A percentile compares a stretch with the other conserved stretches of the same genome.
phyloP scores from a whole-genome alignment of 805 yeast species.

The Candida sonorensis region DNA sequence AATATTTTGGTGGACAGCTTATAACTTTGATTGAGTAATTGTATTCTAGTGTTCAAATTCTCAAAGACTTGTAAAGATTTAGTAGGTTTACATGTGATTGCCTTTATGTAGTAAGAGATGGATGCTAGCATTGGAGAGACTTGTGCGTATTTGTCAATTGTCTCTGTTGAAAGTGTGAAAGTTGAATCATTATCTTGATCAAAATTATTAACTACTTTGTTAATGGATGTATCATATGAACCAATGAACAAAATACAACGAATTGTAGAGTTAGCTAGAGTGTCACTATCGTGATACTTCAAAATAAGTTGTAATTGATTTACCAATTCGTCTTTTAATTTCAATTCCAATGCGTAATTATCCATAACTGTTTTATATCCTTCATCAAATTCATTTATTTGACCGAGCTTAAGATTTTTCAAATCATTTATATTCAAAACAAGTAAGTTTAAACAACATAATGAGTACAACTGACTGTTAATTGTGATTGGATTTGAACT shows the following conservation, averaged over 20 bases:
- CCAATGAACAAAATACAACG: no score
- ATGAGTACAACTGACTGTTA: conserved; percentile 18
- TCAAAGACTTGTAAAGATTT: conserved; percentile 10
- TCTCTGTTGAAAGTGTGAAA: conserved; percentile 1
- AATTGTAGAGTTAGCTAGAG: conserved; percentile 8
- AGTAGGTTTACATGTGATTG: conserved; percentile 7
- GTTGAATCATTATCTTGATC: neutral
- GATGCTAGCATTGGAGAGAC: conserved; percentile 21
- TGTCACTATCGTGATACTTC: conserved; percentile 2
- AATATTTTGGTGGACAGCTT: conserved; percentile 6
- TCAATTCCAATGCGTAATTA: conserved; percentile 11
- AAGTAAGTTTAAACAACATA: conserved; percentile 19
- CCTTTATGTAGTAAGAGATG: conserved; percentile 18
- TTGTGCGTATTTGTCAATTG: conserved; percentile 6
- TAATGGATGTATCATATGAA: neutral
- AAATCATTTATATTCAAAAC: conserved; percentile 16
- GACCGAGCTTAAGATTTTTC: conserved; percentile 7
- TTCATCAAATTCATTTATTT: conserved; percentile 17
- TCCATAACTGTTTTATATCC: conserved; percentile 16
- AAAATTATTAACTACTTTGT: no score
- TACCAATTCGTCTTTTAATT: conserved; percentile 11
- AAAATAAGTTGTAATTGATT: conserved; percentile 10
- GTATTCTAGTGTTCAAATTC: conserved; percentile 12
- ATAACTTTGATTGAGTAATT: conserved; percentile 14
- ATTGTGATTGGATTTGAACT: no score